Evolutionary conservation across 495 filamentous ascomycete species (phyloP).

Genomic region (Choiromyces venosus): DNA sequence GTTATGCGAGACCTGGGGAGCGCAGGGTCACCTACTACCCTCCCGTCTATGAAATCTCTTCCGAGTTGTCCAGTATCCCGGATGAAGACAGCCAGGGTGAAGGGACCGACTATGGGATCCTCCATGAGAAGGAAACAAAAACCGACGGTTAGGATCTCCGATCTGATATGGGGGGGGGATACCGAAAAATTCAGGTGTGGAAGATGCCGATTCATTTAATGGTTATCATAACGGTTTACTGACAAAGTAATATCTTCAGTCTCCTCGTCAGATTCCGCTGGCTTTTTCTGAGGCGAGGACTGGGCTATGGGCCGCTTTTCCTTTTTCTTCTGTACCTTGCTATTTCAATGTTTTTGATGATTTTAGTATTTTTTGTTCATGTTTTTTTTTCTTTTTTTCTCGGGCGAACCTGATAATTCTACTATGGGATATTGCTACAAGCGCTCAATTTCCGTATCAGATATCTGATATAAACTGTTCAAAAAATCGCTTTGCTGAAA

Average conservation of each 20-base stretch:
- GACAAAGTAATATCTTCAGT: not conserved
- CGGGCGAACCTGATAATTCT: too few species aligned
- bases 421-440: too few species aligned
- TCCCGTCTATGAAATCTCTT: not conserved
- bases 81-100: not conserved
- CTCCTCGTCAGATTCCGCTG: not conserved
- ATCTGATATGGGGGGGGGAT: not conserved
- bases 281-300: too few species aligned
- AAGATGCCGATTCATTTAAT: not conserved
- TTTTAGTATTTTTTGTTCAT: too few species aligned
- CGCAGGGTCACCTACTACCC: not conserved
- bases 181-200: not conserved
- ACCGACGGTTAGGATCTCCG: not conserved
- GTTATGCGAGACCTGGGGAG: not conserved
- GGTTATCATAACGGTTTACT: too few species aligned
- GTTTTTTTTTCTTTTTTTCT: too few species aligned
- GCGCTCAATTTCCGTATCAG: too few species aligned
- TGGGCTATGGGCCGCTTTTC: not conserved
- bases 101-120: too few species aligned
- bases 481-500: too few species aligned
- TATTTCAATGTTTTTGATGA: too few species aligned
- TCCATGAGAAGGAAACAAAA: not conserved
- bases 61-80: not conserved
- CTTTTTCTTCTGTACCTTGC: too few species aligned
- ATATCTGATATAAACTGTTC: too few species aligned